Conservation (phyloP, 805 yeast genomes). For the Zygosaccharomyces rouxii region DNA sequence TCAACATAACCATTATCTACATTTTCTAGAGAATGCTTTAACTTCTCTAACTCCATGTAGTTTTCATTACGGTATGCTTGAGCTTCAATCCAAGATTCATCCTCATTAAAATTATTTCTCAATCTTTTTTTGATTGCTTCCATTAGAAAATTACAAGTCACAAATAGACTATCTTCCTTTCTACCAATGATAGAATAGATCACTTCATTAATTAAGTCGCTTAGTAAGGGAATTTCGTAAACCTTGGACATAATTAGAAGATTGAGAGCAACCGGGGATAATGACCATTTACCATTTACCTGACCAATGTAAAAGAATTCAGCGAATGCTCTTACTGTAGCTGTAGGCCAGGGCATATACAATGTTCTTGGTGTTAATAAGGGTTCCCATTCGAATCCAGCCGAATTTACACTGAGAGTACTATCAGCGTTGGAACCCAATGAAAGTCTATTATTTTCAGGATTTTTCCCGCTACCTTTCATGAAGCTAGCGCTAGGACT, state of each 20-base stretch:
- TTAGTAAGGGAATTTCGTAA: constrained; percentile 64
- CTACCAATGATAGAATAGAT: constrained; percentile 65
- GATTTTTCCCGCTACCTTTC: constrained; percentile 2
- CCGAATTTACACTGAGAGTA: constrained; percentile 10
- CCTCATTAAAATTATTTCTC: constrained; percentile 20
- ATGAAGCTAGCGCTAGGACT: constrained; percentile 4
- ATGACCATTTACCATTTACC: constrained; percentile 68
- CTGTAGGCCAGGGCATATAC: constrained; percentile 62
- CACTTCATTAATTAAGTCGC: constrained; percentile 64
- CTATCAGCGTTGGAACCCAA: constrained; percentile 17
- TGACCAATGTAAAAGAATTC: constrained; percentile 79
- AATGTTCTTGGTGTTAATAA: constrained; percentile 62
- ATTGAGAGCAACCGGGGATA: constrained; percentile 65
- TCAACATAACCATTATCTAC: constrained; percentile 66
- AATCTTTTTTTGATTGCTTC: constrained; percentile 26
- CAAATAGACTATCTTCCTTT: constrained; percentile 49
- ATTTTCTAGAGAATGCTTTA: constrained; percentile 52
- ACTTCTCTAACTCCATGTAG: constrained; percentile 41
- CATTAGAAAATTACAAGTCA: constrained; percentile 27
- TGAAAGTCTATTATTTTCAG: constrained; percentile 17
- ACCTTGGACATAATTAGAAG: constrained; percentile 57
- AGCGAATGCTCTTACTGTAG: constrained; percentile 58
- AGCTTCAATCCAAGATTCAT: constrained; percentile 20
- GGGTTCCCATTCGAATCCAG: constrained; percentile 46
- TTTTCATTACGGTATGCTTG: constrained; percentile 29